Conservation (phyloP, 345 rosid species). For the Bruguiera sexangula region DNA sequence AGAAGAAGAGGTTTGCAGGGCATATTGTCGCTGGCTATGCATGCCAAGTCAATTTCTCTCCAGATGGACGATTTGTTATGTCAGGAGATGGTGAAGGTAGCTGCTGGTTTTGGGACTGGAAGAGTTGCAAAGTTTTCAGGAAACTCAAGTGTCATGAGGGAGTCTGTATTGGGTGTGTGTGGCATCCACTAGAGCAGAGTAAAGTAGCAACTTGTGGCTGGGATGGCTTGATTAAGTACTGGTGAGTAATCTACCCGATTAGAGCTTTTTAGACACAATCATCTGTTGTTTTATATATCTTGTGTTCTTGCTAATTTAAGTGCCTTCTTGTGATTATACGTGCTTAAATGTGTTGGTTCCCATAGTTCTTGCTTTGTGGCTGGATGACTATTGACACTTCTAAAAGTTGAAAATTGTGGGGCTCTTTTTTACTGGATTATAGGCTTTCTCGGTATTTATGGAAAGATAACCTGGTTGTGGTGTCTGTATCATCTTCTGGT, state of each 20-base stretch:
- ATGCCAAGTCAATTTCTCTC: constrained; percentile 97
- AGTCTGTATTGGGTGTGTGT: constrained; percentile 82
- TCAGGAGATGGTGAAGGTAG: constrained; percentile 99
- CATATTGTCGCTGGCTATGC: constrained; percentile 95
- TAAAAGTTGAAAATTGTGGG: no score
- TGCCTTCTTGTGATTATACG: no score
- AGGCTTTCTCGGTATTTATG: no score
- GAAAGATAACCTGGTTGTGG: no score
- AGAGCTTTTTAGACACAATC: neutral
- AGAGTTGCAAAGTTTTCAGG: constrained; percentile 90
- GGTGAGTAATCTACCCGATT: constrained; percentile 46
- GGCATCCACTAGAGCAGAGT: constrained; percentile 99
- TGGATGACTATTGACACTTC: no score
- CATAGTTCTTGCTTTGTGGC: no score
- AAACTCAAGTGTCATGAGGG: constrained; percentile 89
- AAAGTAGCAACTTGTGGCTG: constrained; percentile 99
- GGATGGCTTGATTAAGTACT: constrained; percentile 98
- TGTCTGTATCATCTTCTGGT: no score
- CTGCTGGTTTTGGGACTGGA: constrained; percentile 99
- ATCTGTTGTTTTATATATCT: no score
- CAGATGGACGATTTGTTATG: constrained; percentile 98
- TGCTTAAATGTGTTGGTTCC: no score
- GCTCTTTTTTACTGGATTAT: no score
- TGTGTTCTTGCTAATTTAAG: no score
- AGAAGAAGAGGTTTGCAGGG: constrained; percentile 94